Conservation (phyloP, 1,284 basidiomycete species). For the Tremellales sp. region DNA sequence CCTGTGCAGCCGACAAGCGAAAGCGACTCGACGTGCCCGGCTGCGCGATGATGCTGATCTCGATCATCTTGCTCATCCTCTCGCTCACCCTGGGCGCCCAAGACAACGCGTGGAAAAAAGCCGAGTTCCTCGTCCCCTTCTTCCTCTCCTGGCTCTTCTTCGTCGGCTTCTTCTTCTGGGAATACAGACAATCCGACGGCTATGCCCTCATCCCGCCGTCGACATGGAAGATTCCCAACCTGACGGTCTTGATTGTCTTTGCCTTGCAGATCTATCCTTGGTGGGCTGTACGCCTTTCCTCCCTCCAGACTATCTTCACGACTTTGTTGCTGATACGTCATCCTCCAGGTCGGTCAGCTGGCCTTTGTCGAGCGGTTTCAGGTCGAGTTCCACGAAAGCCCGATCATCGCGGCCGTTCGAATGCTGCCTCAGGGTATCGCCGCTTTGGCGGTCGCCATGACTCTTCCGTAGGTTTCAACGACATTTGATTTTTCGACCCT, state of each 20-base stretch:
- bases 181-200: conserved; percentile 24
- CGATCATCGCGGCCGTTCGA: conserved; percentile 31
- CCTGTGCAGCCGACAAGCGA: no score
- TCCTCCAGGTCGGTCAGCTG: conserved; percentile 8
- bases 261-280: conserved; percentile 36
- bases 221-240: conserved; percentile 43
- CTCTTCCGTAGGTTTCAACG: conserved; percentile 13
- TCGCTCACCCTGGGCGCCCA: conserved; percentile 43
- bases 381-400: conserved; percentile 14
- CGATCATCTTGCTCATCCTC: conserved; percentile 42
- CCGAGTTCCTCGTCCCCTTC: conserved; percentile 45
- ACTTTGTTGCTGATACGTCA: conserved; percentile 5
- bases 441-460: conserved; percentile 14
- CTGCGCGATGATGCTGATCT: no score
- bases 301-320: no score
- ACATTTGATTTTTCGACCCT: not conserved
- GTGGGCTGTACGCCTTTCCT: no score
- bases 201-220: conserved; percentile 38
- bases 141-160: conserved; percentile 37
- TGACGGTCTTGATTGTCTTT: conserved; percentile 37
- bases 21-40: no score
- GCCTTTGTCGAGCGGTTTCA: conserved; percentile 23
- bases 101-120: conserved; percentile 40
- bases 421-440: conserved; percentile 29
- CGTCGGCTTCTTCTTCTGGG: conserved; percentile 39